Base-by-base conservation (phyloP, 2,329 filamentous ascomycete species). In the Cercospora zeae-maydis region DNA sequence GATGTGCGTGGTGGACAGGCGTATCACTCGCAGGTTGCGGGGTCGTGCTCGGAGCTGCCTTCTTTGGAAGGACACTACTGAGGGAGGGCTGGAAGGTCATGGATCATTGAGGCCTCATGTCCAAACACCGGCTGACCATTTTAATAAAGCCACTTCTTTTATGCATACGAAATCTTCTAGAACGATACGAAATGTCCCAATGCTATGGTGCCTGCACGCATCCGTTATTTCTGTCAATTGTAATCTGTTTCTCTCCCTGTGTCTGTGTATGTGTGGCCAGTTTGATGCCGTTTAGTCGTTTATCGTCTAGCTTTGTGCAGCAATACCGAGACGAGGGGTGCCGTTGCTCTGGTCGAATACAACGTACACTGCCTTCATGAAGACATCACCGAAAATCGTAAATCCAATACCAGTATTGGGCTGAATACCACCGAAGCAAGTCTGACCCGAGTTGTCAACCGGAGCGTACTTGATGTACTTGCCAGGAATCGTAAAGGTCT, bases 371-470 rank as follows among this genome's bases (percentile, higher is more conserved):
- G 84, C 84, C 84, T 95, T 95, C 68, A 95, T 82, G 79, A 92
- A 76, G 61, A 76, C 69, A 64, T 93, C 90, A 9, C 91, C 91
- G 61, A 93, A 84, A 72, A 96, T 91, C 61, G 82, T 85, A 66
- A 88, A 81, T 5, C 81, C 81, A 52, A 88, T 76, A n/a, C 81
- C 83, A 1, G 75, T 71, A 69, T 83, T 80, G 66, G 77, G 81
- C 80, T 95, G 91, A 66, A 96, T 83, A 54, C 90, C 91, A 60
- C 91, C 91, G 75, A 85, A 93, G 81, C 91, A 95, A 61, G 71
- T 75, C 34, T 69, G 70, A 64, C 73, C 73, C n/a, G 75, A 76
- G 8, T 71, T 64, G 9, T 72, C 67, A 55, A 79, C 64, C 6
- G 81, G 77, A 0, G 81, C 75, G 69, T 81, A 85, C 74, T 85